These are phyloP conservation scores for Capronia americana DNA, from an alignment of 2,329 filamentous ascomycete genomes.

Conservation along the genomic window DNA sequence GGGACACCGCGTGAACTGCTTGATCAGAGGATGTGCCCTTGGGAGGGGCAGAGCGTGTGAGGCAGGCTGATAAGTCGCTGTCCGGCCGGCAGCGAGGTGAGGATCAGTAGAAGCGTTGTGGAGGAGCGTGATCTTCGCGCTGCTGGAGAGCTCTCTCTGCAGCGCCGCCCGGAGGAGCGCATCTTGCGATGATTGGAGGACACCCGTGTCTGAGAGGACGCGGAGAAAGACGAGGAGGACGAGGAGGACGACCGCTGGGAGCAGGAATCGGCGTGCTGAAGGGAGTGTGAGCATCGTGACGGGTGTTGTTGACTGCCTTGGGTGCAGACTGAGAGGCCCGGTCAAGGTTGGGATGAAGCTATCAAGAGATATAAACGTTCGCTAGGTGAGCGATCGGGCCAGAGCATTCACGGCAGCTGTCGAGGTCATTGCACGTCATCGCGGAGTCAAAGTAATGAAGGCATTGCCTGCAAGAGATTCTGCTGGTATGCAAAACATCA, in stretches of 20 bases:
- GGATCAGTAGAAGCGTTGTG: conserved; percentile 6
- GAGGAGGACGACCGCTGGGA: conserved; percentile 38
- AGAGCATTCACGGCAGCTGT: background rate
- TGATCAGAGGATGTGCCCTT: conserved; percentile 8
- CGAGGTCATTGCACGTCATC: background rate
- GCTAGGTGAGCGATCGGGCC: background rate
- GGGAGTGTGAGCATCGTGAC: conserved; percentile 41
- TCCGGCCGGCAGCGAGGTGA: background rate
- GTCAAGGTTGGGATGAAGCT: background rate
- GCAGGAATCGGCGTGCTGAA: conserved; percentile 41
- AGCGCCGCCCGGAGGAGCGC: conserved; percentile 11
- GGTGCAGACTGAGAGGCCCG: background rate
- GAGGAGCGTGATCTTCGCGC: conserved; percentile 2
- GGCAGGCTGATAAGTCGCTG: background rate
- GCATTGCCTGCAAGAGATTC: background rate
- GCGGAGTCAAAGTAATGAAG: background rate
- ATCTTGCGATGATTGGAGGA: conserved; percentile 12
- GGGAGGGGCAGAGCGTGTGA: background rate
- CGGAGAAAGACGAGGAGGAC: conserved; percentile 35
- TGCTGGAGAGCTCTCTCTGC: conserved; percentile 1
- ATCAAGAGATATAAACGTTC: background rate
- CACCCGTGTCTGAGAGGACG: conserved; percentile 26
- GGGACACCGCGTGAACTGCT: conserved; percentile 11
- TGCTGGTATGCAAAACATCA: background rate
- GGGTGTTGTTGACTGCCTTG: background rate